Evolutionary conservation across 2,329 filamentous ascomycete genomes (phyloP), one percentile per base, ranked within the genome.

Genomic region (Leptographium flavum): DNA sequence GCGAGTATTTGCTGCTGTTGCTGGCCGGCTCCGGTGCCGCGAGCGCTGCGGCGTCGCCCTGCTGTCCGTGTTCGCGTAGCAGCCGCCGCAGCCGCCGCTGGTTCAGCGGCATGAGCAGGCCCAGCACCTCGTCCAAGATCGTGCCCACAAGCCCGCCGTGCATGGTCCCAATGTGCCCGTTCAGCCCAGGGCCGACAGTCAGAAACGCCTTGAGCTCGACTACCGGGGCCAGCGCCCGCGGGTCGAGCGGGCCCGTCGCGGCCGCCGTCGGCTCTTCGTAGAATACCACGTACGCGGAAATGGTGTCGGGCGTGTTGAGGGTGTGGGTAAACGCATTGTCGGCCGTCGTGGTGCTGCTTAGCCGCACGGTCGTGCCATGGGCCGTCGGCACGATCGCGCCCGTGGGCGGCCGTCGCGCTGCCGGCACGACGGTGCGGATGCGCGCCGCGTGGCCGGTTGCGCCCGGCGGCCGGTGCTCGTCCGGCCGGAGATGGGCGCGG

Each of bases 131-230:
- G 53, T 81, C 76, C 21, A 81, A 56, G n/a, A 81, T 55, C 0
- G 70, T 67, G 9, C 68, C 67, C 7, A 74, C 65, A 27, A 80
- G 66, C 1, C 76, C 77, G 19, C 77, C 76, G 55, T 81, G 77
- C 10, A 65, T 60, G 7, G 74, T 62, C 3, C 63, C 57, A 2
- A 69, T 59, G 51, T 70, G 70, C 2, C 76, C 76, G 50, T 74
- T 73, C 45, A 80, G 51, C 17, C 67, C 69, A 11, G 61, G 53
- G 2, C 71, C 75, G 1, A 80, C 59, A 13, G 56, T 59, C 5
- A 65, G 38, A 30, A 68, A 54, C 1, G 52, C 54, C 25, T 58
- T 57, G 39, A 64, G 15, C 31, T 60, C 54, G n/a, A 52, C 45
- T 2, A 65, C 48, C 13, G 39, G 45, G 14, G n/a, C 9, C 5